A percentile compares a stretch with the other conserved stretches of the same genome.
Conservation (phyloP, 768 basidiomycete species). For the Lactarius akahatsu region DNA sequence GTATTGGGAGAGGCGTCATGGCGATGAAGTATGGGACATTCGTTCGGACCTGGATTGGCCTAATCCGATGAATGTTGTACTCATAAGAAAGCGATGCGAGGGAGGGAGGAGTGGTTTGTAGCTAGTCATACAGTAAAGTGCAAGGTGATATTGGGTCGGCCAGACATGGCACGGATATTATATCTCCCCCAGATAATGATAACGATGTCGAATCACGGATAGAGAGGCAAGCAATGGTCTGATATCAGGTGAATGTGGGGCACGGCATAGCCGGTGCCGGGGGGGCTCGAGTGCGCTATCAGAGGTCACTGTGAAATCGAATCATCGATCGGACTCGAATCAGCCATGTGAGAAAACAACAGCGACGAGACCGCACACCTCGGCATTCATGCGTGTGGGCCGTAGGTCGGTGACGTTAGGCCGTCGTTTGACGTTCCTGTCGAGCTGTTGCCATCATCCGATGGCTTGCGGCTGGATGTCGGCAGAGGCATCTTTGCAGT, state of each 20-base stretch:
- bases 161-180: slow-evolving; percentile 7
- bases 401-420: neutral
- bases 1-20: neutral
- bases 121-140: slow-evolving; percentile 18
- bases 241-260: neutral
- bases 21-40: neutral
- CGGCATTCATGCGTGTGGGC: neutral
- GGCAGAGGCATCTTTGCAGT: slow-evolving; percentile 11
- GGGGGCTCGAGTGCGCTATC: neutral
- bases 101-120: neutral
- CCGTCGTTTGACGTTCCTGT: neutral
- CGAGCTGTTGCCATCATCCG: neutral
- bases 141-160: neutral
- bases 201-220: slow-evolving; percentile 7
- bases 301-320: neutral
- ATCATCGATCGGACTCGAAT: neutral
- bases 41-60: neutral
- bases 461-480: neutral
- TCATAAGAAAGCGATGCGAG: neutral
- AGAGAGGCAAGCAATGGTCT: neutral
- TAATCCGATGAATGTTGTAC: neutral
- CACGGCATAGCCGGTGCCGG: neutral
- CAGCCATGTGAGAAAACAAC: neutral
- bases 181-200: slow-evolving; percentile 17
- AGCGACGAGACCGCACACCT: neutral